Conservation (phyloP, 1,284 basidiomycete species). For the Cryptococcus sp. region DNA sequence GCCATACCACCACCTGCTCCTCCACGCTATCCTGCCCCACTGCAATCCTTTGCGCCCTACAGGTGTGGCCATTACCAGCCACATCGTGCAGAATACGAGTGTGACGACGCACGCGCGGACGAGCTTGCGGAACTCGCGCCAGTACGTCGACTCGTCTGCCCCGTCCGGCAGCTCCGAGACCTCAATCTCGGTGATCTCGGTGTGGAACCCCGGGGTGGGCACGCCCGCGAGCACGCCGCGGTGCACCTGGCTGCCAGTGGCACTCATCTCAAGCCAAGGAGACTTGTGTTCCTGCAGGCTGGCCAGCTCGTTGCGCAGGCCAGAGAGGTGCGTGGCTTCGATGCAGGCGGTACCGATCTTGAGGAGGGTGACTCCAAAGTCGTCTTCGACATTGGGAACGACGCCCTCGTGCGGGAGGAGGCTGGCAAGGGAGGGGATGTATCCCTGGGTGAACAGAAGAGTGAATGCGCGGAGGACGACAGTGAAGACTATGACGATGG, state of each 20-base stretch:
- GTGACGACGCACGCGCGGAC: constrained; percentile 21
- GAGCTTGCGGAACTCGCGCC: constrained; percentile 28
- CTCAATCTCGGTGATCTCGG: constrained; percentile 43
- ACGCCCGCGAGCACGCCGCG: constrained; percentile 20
- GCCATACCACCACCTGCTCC: constrained; percentile 46
- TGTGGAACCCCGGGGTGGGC: constrained; percentile 24
- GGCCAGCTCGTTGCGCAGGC: constrained; percentile 45
- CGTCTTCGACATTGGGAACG: constrained; percentile 39
- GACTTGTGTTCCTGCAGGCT: constrained; percentile 26
- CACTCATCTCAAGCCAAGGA: constrained; percentile 37
- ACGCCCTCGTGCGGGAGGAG: constrained; percentile 45
- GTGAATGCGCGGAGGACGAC: constrained; percentile 41
- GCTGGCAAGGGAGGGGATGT: constrained; percentile 39
- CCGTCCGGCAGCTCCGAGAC: constrained; percentile 30
- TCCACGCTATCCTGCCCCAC: constrained; percentile 15
- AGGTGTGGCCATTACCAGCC: constrained; percentile 26
- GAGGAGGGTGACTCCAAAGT: constrained; percentile 45
- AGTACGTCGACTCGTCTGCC: constrained; percentile 24
- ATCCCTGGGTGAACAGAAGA: constrained; percentile 46
- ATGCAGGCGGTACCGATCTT: constrained; percentile 48
- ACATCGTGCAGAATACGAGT: constrained; percentile 19
- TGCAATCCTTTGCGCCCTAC: constrained; percentile 23
- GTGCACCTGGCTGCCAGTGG: constrained; percentile 13
- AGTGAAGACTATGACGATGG: constrained; percentile 41
- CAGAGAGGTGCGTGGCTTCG: constrained; percentile 43